Evolutionary conservation across 225 moss, liverwort and hornwort genomes (phyloP).

Genomic region (Anthoceros angustus): DNA sequence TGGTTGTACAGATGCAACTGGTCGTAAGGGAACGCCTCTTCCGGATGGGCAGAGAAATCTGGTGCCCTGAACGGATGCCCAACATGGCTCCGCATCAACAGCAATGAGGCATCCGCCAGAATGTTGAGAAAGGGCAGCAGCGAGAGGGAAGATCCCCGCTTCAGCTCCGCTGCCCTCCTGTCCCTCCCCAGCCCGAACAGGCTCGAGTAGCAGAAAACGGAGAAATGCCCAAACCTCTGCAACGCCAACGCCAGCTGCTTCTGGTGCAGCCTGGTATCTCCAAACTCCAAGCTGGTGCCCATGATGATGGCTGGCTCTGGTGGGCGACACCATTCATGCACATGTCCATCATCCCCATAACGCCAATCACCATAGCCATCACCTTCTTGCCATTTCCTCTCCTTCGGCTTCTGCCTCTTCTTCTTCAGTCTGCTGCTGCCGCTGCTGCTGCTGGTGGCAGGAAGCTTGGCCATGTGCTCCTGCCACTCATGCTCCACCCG

Average conservation of each 20-base stretch:
- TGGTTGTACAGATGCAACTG: constrained; percentile 9
- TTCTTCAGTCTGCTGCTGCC: not conserved
- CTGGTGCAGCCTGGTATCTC: constrained; percentile 18
- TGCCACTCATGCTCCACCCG: constrained; percentile 22
- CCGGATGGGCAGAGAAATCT: constrained; percentile 14
- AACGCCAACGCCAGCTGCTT: constrained; percentile 24
- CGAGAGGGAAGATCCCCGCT: constrained; percentile 4
- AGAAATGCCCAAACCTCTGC: constrained; percentile 25
- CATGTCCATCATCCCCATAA: constrained; percentile 6
- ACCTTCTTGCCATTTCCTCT: not conserved
- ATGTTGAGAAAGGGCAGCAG: constrained; percentile 15
- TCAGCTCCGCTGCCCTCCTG: constrained; percentile 4
- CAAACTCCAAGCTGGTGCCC: constrained; percentile 24
- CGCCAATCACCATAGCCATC: constrained; percentile 7
- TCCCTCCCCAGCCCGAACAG: constrained; percentile 9
- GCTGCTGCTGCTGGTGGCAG: not conserved
- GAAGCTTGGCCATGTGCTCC: not conserved
- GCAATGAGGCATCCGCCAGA: constrained; percentile 15
- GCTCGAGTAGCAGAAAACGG: constrained; percentile 22
- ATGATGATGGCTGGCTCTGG: constrained; percentile 23
- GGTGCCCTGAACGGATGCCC: constrained; percentile 16
- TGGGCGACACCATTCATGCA: constrained; percentile 15
- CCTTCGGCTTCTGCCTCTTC: not conserved
- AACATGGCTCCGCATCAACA: not conserved
- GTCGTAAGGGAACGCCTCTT: constrained; percentile 18